phyloP scores from a whole-genome alignment of 2,329 filamentous ascomycete species.

The Trematosphaeria pertusa region DNA sequence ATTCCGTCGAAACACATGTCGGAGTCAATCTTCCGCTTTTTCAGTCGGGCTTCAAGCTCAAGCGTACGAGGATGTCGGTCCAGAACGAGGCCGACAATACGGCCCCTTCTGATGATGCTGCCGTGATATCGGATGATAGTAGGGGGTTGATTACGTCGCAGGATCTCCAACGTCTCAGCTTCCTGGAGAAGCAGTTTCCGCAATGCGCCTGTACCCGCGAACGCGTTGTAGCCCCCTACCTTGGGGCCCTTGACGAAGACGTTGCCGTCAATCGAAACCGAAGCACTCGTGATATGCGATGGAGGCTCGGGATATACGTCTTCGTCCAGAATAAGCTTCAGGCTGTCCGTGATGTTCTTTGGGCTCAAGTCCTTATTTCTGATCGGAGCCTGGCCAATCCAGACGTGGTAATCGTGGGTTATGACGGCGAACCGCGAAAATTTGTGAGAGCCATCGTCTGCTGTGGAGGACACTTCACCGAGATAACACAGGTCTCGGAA shows the following conservation, averaged over 20 bases:
- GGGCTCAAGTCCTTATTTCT: background rate
- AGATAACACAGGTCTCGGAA: background rate
- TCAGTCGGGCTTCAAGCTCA: no score
- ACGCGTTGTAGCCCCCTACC: background rate
- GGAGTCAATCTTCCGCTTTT: no score
- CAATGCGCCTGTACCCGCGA: background rate
- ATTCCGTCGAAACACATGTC: no score
- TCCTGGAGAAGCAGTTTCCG: background rate
- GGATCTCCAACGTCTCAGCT: slow-evolving; percentile 37
- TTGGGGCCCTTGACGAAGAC: no score
- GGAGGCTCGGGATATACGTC: no score
- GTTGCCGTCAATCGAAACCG: no score
- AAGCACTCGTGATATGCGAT: no score
- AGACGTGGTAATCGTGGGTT: background rate
- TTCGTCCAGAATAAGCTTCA: slow-evolving; percentile 1
- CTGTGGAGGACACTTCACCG: no score
- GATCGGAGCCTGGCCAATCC: background rate
- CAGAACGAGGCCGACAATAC: slow-evolving; percentile 22
- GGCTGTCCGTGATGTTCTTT: background rate
- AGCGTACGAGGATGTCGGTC: slow-evolving; percentile 1
- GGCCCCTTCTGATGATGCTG: background rate
- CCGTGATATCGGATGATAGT: slow-evolving; percentile 37
- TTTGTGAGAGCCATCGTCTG: background rate
- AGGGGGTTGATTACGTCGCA: slow-evolving; percentile 37
- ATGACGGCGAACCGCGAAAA: background rate